Base-by-base conservation (phyloP, 1,284 basidiomycete genomes). In the Ceratobasidium sp. region DNA sequence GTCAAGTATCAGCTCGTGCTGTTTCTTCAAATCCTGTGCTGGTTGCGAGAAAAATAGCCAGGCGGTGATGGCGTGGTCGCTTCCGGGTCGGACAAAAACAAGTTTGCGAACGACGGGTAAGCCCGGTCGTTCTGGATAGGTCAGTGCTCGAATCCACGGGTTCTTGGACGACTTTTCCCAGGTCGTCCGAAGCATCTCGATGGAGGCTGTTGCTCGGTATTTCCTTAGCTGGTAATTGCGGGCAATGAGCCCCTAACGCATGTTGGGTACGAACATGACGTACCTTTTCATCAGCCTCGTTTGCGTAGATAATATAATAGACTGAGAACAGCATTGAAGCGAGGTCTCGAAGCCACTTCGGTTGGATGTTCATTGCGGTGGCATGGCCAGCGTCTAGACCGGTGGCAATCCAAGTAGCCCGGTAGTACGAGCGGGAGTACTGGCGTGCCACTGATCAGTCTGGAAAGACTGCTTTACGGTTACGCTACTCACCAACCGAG, bases 361-460 rank as follows among this genome's bases (percentile, higher is more conserved):
- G 93, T n/a, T 90, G 88, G 75, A 99, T 93, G 1, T 88, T 84
- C 91, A 97, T 95, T 9, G 97, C 96, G 0, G 95, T 96, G 0
- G 96, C 94, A 78, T 98, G 98, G 0, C 96, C 97, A 0, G 96
- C 96, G 79, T 99, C 97, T n/a, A 98, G 85, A 0, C 95, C 96
- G n/a, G 92, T 96, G 67, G 83, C 89, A 76, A 99, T 90, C 92
- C 96, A 99, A 58, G 96, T 97, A n/a, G 95, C 96, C 34, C 97
- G 90, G 81, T 97, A 98, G 80, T 96, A 98, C 5, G 93, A 92
- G 1, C 92, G 87, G 1, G 94, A 93, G 79, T 98, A 98, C 93
- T 96, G 76, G 9, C 58, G 39, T 41, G 36, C 55, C 74, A 73
- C 52, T 78, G 76, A 73, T 75, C 69, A 52, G 43, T 69, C 10